phyloP scores from a whole-genome alignment of 2,329 filamentous ascomycete species.

The Keithomyces neogunnii region DNA sequence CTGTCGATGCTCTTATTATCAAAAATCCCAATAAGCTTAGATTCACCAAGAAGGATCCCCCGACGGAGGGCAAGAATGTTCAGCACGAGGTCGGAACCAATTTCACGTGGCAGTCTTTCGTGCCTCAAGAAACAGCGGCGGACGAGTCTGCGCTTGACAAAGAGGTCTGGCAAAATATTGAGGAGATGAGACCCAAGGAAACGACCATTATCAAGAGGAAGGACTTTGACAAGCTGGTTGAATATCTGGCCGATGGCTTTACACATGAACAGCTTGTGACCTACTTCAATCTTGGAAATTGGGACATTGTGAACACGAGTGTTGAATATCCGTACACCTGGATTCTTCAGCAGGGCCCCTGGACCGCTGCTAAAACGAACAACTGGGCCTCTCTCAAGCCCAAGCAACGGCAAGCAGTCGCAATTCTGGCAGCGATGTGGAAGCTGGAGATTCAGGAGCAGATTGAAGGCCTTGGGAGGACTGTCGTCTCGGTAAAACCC shows the following conservation, averaged over 20 bases:
- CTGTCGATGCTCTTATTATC: constrained; percentile 39
- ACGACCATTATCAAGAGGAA: constrained; percentile 26
- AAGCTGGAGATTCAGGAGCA: constrained; percentile 38
- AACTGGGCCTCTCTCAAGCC: constrained; percentile 11
- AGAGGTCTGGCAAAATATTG: constrained; percentile 36
- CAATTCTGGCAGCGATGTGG: constrained; percentile 42
- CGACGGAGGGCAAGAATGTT: constrained; percentile 12
- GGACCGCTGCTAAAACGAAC: constrained; percentile 27
- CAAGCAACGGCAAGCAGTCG: constrained; percentile 33
- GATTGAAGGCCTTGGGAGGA: constrained; percentile 31
- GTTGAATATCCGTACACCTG: constrained; percentile 25
- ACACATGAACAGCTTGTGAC: constrained; percentile 33
- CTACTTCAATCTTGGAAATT: constrained; percentile 26
- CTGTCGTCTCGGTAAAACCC: constrained; percentile 29
- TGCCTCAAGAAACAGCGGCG: constrained; percentile 16
- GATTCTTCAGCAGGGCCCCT: constrained; percentile 31
- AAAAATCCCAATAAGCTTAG: constrained; percentile 26
- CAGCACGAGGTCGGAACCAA: constrained; percentile 5
- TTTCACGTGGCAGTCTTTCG: constrained; percentile 23
- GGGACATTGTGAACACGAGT: not conserved
- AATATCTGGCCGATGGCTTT: constrained; percentile 35
- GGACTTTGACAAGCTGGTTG: constrained; percentile 33
- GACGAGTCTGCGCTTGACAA: constrained; percentile 16
- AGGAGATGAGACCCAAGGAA: constrained; percentile 36
- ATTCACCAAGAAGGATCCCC: constrained; percentile 9